A percentile compares a stretch with the other conserved stretches of the same genome.
Conservation (phyloP, 1,284 basidiomycete species). For the Apiotrichum akiyoshidainum region DNA sequence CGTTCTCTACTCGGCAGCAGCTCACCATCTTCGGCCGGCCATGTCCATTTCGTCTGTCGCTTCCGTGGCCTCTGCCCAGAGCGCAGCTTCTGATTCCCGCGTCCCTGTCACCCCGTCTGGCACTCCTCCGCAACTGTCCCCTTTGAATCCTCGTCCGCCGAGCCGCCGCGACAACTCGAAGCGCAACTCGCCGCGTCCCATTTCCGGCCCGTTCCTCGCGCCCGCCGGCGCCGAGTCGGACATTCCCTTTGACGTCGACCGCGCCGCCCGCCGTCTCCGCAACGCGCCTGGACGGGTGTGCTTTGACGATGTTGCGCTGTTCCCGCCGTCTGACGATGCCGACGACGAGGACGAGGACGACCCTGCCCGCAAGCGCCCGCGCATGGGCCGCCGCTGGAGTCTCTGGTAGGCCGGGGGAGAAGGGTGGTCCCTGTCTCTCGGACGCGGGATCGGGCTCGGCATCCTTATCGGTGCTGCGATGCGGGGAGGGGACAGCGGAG, state of each 20-base stretch:
- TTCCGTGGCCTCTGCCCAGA: background rate
- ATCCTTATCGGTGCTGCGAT: too few species aligned
- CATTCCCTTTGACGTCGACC: slow-evolving; percentile 15
- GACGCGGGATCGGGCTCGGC: too few species aligned
- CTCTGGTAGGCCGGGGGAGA: slow-evolving; percentile 7
- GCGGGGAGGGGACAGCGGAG: too few species aligned
- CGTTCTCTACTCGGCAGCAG: background rate
- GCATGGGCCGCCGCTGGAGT: slow-evolving; percentile 9
- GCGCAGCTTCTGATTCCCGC: background rate
- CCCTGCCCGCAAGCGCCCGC: background rate
- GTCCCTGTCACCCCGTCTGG: background rate
- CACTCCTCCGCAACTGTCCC: background rate
- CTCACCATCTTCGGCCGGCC: background rate
- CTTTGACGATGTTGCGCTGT: slow-evolving; percentile 15
- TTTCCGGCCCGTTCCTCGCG: slow-evolving; percentile 4
- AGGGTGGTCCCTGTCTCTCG: too few species aligned
- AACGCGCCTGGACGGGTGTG: slow-evolving; percentile 8
- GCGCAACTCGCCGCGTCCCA: slow-evolving; percentile 1
- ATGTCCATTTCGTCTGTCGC: background rate
- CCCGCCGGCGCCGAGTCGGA: background rate
- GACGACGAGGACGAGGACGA: slow-evolving; percentile 6
- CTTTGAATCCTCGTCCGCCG: background rate
- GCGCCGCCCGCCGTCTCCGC: slow-evolving; percentile 7
- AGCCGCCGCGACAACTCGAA: background rate
- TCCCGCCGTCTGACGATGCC: slow-evolving; percentile 9